A percentile compares a stretch with the other conserved stretches of the same genome.
These are phyloP conservation scores for Nepenthes alata DNA, from an alignment of 179 eudicot genomes.

Conservation along the genomic window DNA sequence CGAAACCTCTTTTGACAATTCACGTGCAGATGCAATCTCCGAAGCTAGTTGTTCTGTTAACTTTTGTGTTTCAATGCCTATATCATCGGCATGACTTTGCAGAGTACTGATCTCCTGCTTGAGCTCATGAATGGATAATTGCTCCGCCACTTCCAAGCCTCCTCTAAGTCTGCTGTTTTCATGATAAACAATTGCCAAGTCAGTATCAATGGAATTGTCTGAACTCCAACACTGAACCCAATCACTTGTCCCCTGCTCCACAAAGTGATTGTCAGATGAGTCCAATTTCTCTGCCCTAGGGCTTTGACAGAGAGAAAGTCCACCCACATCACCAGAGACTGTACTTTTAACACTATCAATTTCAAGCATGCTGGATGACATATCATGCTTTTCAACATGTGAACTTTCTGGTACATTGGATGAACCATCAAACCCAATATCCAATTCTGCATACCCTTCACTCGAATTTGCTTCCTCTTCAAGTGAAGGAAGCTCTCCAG, in stretches of 20 bases:
- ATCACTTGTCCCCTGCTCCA: conserved; percentile 31
- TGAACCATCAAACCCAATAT: conserved; percentile 57
- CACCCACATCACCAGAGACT: conserved; percentile 40
- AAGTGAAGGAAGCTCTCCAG: conserved; percentile 57
- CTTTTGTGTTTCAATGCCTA: conserved; percentile 56
- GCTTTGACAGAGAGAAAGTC: conserved; percentile 30
- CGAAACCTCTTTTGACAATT: conserved; percentile 58
- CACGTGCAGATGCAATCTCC: conserved; percentile 54
- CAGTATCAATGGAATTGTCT: conserved; percentile 44
- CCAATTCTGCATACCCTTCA: conserved; percentile 56
- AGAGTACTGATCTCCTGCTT: conserved; percentile 58
- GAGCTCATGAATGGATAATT: conserved; percentile 48
- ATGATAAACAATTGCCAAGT: conserved; percentile 45
- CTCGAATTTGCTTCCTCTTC: conserved; percentile 43
- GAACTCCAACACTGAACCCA: conserved; percentile 50
- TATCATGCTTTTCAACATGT: conserved; percentile 63
- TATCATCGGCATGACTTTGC: conserved; percentile 49
- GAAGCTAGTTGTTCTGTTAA: conserved; percentile 39
- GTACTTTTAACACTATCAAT: conserved; percentile 56
- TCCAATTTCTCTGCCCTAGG: conserved; percentile 34
- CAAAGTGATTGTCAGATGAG: conserved; percentile 26
- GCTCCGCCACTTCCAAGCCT: conserved; percentile 61
- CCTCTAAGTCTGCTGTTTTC: conserved; percentile 59
- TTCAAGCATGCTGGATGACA: conserved; percentile 40
- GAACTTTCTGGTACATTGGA: conserved; percentile 73